These are phyloP conservation scores for Trypanosoma brucei DNA, from an alignment of 208 protist species.

Conservation along the genomic window DNA sequence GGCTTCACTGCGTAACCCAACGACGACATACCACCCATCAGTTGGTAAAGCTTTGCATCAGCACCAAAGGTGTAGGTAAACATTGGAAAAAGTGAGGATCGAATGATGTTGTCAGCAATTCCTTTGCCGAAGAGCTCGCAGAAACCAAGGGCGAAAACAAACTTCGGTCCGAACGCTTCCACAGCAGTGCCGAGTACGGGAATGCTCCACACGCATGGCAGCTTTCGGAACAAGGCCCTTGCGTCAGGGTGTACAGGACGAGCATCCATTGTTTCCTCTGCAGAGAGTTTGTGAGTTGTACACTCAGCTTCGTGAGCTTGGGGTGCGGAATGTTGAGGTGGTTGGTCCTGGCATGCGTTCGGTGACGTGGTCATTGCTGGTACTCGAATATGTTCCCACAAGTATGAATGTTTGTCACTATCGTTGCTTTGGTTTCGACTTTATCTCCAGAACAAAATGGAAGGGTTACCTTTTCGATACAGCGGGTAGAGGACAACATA, in stretches of 20 bases:
- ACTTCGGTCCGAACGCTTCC: conserved; percentile 36
- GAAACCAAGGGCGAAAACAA: conserved; percentile 32
- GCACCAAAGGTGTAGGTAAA: conserved; percentile 38
- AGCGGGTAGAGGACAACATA: too few species aligned
- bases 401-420: too few species aligned
- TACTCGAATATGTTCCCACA: too few species aligned
- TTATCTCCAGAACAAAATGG: too few species aligned
- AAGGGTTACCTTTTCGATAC: too few species aligned
- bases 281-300: background rate
- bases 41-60: conserved; percentile 36
- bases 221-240: conserved; percentile 23
- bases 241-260: conserved; percentile 34
- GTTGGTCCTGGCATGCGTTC: too few species aligned
- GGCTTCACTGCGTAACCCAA: conserved; percentile 71
- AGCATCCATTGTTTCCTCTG: conserved; percentile 14
- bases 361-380: too few species aligned
- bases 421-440: too few species aligned
- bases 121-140: conserved; percentile 54
- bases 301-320: background rate
- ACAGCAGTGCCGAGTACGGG: conserved; percentile 41
- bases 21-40: conserved; percentile 26
- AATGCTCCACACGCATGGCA: conserved; percentile 27
- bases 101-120: conserved; percentile 45
- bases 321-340: too few species aligned
- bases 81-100: conserved; percentile 33